Percentiles rank a stretch among this genome's conserved stretches.
phyloP scores from a whole-genome alignment of 169 alveolate genomes.

The Cryptosporidium ubiquitum region DNA sequence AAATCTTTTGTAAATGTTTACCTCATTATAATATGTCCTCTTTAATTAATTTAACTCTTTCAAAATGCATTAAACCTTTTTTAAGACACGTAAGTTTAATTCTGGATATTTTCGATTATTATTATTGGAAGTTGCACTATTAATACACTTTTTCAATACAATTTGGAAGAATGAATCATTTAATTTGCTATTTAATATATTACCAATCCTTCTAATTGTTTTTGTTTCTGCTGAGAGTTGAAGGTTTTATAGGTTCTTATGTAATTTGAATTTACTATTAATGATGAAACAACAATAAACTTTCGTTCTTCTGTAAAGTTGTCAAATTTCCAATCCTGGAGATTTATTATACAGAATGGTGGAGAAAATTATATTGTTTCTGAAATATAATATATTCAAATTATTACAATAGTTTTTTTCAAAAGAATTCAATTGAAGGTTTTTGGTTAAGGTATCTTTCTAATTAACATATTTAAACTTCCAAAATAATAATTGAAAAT shows the following conservation, averaged over 20 bases:
- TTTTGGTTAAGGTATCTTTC: neutral
- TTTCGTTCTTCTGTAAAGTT: constrained; percentile 74
- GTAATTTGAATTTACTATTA: neutral
- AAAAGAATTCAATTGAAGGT: too few relatives aligned
- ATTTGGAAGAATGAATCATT: neutral
- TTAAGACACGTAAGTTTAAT: constrained; percentile 66
- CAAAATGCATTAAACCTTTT: constrained; percentile 66
- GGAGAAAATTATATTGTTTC: constrained; percentile 31
- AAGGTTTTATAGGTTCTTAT: neutral
- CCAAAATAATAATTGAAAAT: neutral
- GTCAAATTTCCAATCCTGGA: neutral
- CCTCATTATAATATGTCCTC: constrained; percentile 43
- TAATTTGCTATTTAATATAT: neutral
- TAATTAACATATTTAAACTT: neutral
- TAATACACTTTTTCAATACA: neutral
- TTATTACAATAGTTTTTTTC: neutral
- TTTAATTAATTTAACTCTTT: constrained; percentile 32
- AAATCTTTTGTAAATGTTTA: constrained; percentile 78
- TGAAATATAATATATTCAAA: neutral
- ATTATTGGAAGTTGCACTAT: neutral
- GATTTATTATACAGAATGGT: constrained; percentile 25
- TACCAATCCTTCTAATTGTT: too few relatives aligned
- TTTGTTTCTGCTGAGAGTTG: too few relatives aligned
- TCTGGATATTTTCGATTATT: neutral
- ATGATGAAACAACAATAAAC: constrained; percentile 50